Conservation (phyloP, 2,329 filamentous ascomycete genomes). For the Sarocladium oryzae region DNA sequence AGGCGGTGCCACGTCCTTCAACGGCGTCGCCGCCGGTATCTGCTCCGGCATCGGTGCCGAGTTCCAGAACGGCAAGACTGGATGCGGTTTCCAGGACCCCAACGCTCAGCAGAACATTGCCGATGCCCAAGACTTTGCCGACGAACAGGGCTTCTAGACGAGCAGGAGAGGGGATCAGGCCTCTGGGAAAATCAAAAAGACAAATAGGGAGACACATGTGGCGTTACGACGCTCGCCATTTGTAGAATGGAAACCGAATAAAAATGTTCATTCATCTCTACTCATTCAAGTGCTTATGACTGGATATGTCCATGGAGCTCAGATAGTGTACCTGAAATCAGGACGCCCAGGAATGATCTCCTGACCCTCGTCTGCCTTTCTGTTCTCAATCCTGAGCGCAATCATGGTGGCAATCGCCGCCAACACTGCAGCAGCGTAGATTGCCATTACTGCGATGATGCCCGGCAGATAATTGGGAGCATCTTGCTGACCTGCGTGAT, state of each 20-base stretch:
- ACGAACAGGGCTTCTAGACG: constrained; percentile 2
- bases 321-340: constrained; percentile 12
- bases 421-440: constrained; percentile 4
- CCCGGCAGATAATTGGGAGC: constrained; percentile 13
- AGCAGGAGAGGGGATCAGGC: too few species aligned
- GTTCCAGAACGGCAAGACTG: constrained; percentile 21
- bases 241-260: background rate
- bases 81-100: constrained; percentile 17
- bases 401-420: constrained; percentile 7
- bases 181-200: too few species aligned
- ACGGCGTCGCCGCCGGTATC: constrained; percentile 15
- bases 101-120: constrained; percentile 9
- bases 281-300: too few species aligned
- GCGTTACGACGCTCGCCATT: too few species aligned
- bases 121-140: constrained; percentile 1
- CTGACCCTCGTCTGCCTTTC: constrained; percentile 9
- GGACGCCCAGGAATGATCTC: constrained; percentile 4
- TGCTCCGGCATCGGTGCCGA: constrained; percentile 20
- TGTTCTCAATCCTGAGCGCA: constrained; percentile 10
- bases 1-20: constrained; percentile 13
- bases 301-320: too few species aligned
- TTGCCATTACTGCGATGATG: constrained; percentile 10
- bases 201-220: too few species aligned
- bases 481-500: constrained; percentile 12
- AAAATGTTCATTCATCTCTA: background rate